Conservation (phyloP, 1,139 yeast genomes). For the Geotrichum cucujoidarum region DNA sequence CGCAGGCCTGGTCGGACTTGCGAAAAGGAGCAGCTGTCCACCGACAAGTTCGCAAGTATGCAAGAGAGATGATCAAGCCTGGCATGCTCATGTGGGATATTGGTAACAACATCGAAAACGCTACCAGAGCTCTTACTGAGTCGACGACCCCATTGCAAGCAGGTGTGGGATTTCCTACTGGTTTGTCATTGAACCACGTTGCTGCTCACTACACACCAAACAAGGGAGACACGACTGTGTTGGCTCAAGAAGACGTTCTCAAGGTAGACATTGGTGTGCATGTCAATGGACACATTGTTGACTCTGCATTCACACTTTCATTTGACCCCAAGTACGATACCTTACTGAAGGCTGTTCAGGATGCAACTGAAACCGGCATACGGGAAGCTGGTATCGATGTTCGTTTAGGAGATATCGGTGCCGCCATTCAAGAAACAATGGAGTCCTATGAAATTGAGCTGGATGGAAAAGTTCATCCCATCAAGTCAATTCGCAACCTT, state of each 20-base stretch:
- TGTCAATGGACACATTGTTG: slow-evolving; percentile 90
- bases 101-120: slow-evolving; percentile 82
- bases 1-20: slow-evolving; percentile 69
- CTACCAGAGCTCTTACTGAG: slow-evolving; percentile 67
- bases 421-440: slow-evolving; percentile 93
- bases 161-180: slow-evolving; percentile 97
- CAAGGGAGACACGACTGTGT: slow-evolving; percentile 79
- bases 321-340: slow-evolving; percentile 81
- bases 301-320: slow-evolving; percentile 89
- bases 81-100: slow-evolving; percentile 90
- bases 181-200: slow-evolving; percentile 82
- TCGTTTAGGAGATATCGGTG: slow-evolving; percentile 90
- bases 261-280: slow-evolving; percentile 97
- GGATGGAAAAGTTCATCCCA: slow-evolving; percentile 76
- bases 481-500: slow-evolving; percentile 83
- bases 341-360: slow-evolving; percentile 76
- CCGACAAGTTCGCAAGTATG: slow-evolving; percentile 79
- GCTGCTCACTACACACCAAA: slow-evolving; percentile 98
- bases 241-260: slow-evolving; percentile 85
- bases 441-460: slow-evolving; percentile 90
- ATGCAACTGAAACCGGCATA: slow-evolving; percentile 90
- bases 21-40: slow-evolving; percentile 96
- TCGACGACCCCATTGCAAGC: slow-evolving; percentile 58
- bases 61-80: slow-evolving; percentile 69
- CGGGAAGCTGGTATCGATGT: slow-evolving; percentile 94